Conservation (phyloP, 176 grass and related monocot species). For the Oryza meyeriana region DNA sequence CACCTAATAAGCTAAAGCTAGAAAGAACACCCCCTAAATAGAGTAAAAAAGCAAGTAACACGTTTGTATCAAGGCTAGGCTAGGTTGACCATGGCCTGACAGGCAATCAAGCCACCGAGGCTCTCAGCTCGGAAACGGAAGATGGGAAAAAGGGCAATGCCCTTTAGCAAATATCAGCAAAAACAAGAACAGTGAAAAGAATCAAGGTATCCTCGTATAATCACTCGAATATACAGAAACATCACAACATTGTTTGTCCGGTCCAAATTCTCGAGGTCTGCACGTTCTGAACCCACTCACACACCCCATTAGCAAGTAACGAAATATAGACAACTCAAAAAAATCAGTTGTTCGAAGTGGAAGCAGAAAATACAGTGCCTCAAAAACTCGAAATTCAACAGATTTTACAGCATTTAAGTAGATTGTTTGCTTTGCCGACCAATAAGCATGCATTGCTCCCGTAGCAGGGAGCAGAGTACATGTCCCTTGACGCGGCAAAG, state of each 20-base stretch:
- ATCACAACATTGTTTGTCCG: conserved; percentile 39
- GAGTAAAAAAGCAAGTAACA: not conserved
- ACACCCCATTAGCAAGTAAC: conserved; percentile 23
- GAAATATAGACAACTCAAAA: conserved; percentile 37
- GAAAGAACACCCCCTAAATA: too few relatives aligned
- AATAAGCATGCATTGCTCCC: conserved; percentile 87
- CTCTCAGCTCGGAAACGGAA: not conserved
- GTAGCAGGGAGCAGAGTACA: conserved; percentile 74
- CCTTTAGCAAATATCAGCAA: conserved; percentile 24
- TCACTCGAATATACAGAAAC: conserved; percentile 78
- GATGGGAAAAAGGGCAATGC: not conserved
- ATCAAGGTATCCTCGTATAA: conserved; percentile 52
- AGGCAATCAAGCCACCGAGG: not conserved
- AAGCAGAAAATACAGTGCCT: conserved; percentile 30
- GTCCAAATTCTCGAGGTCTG: conserved; percentile 27
- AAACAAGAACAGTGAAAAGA: not conserved
- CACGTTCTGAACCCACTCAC: conserved; percentile 25
- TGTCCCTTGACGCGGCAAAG: conserved; percentile 73
- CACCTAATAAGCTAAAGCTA: too few relatives aligned
- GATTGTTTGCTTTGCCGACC: conserved; percentile 57
- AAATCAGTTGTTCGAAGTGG: conserved; percentile 60
- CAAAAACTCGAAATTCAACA: conserved; percentile 25
- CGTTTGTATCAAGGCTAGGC: not conserved
- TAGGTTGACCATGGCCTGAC: not conserved
- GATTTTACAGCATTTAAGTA: conserved; percentile 37